Evolutionary conservation across 2,329 filamentous ascomycete genomes (phyloP), one percentile per base, ranked within the genome.

Genomic region (Fusarium anguioides): DNA sequence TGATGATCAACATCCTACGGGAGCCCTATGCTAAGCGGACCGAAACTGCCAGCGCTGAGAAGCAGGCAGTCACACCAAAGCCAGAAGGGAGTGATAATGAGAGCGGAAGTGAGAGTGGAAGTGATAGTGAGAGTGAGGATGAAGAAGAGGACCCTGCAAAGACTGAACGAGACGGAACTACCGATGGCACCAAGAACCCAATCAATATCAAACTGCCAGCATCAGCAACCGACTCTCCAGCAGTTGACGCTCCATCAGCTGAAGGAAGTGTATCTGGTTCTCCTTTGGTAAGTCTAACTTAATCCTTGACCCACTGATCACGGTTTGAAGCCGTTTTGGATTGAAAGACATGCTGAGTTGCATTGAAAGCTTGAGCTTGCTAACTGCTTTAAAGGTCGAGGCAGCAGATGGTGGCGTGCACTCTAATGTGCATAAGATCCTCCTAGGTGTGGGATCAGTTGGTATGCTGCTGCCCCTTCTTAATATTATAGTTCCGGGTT

Each of bases 361-460:
- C 52, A n/a, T 31, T 36, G 8, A 20, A 26, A 44, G 27, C 33
- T 52, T 23, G 18, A 26, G 21, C 20, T 60, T 54, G 45, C 66
- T 68, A 48, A 68, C 56, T 42, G 6, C 20, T 18, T 27, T 12
- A 12, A 44, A 72, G 70, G 48, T 70, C 31, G 48, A 51, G 21
- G 39, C 42, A n/a, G 9, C 37, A 8, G 59, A 66, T 24, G 44
- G 40, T n/a, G 46, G 37, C 14, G 23, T 70, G 10, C 70, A 73
- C 37, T 62, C 67, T 15, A 55, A 70, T 40, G 67, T 72, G 17
- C 69, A 73, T 50, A 73, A 73, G 41, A 66, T 72, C 37, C 57
- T 73, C 17, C 45, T 73, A 6, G 61, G 54, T 14, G 71, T 73
- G 18, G 71, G 71, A 58, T 59, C 56, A 40, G 60, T 72, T n/a